Evolutionary conservation across 2,329 filamentous ascomycete genomes (phyloP).

Genomic region (Mycocentrospora acerina): DNA sequence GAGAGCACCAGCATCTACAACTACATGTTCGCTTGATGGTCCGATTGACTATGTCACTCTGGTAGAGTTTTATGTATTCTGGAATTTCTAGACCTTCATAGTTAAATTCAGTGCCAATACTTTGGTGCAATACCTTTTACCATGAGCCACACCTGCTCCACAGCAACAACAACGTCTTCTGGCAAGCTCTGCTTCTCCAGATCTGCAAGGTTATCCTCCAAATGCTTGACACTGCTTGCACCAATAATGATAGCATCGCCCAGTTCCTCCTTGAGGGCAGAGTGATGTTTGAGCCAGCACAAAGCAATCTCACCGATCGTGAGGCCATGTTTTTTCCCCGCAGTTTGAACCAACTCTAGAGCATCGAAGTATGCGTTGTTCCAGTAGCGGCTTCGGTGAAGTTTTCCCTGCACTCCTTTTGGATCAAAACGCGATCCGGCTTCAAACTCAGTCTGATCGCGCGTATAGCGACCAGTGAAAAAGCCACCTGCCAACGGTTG

Average conservation of each 20-base stretch:
- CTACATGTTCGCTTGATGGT: too few species aligned
- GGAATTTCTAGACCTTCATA: too few species aligned
- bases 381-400: slow-evolving; percentile 45
- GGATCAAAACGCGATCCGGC: slow-evolving; percentile 47
- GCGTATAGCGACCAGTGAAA: slow-evolving; percentile 16
- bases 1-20: too few species aligned
- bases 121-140: slow-evolving; percentile 11
- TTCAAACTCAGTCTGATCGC: slow-evolving; percentile 55
- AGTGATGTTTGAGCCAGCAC: slow-evolving; percentile 50
- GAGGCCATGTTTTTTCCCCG: slow-evolving; percentile 42
- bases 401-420: slow-evolving; percentile 40
- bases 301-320: slow-evolving; percentile 46
- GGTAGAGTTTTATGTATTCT: too few species aligned
- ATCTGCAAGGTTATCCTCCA: slow-evolving; percentile 58
- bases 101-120: slow-evolving; percentile 16
- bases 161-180: slow-evolving; percentile 69
- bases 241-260: slow-evolving; percentile 61
- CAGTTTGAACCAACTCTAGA: slow-evolving; percentile 43
- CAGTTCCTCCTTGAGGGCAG: slow-evolving; percentile 53
- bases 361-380: slow-evolving; percentile 48
- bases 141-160: slow-evolving; percentile 74
- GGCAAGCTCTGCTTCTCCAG: slow-evolving; percentile 68
- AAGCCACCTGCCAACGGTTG: slow-evolving; percentile 22
- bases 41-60: too few species aligned
- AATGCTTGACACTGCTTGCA: too few species aligned